Base-by-base conservation (phyloP, 345 rosid genomes). In the Durio zibethinus region DNA sequence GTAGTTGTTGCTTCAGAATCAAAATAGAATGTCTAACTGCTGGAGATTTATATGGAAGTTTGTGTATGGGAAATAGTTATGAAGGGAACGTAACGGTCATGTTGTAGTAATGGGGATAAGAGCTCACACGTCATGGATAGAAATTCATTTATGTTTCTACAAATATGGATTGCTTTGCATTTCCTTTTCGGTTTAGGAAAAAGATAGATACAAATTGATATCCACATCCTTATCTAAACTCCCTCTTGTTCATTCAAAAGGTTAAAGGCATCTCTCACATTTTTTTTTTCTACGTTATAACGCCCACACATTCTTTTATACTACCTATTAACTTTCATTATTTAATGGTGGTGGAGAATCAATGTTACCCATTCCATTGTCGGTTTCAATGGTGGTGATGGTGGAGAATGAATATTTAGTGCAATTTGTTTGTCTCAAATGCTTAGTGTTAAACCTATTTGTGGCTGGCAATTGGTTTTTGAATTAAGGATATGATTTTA, bases 171-270 rank as follows among this genome's bases (percentile, higher is more conserved):
- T 70, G 74, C 74, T 47, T 70, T 29, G 33, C 18, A 47, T 69
- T 47, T 69, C 16, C 5, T 1, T 47, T 69, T 45, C 15, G 52
- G 52, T 66, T 42, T 12, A 21, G 31, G 71, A n/a, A 21, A 67
- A 67, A 69, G 72, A 67, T 43, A 10, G 72, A 29, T 27, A 16
- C 31, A 69, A 47, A 2, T 27, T 27, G 40, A 48, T 9, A 10
- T 48, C 74, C 74, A 48, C 74, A 47, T 16, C 59, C 14, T 70
- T 29, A 9, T 70, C 74, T 71, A 71, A 71, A 71, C 74, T 71
- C 27, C 45, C 82, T 85, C 82, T 63, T 47, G 78, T 78, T 78
- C 85, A 66, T 80, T 45, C 81, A 64, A 31, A 72, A 67, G 52
- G 33, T 42, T 67, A 11, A 18, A 12, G 25, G 69, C 27, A 63